Evolutionary conservation across 2,329 filamentous ascomycete species (phyloP), one percentile per base, ranked within the genome.

Genomic region (Talaromyces pinophilus): DNA sequence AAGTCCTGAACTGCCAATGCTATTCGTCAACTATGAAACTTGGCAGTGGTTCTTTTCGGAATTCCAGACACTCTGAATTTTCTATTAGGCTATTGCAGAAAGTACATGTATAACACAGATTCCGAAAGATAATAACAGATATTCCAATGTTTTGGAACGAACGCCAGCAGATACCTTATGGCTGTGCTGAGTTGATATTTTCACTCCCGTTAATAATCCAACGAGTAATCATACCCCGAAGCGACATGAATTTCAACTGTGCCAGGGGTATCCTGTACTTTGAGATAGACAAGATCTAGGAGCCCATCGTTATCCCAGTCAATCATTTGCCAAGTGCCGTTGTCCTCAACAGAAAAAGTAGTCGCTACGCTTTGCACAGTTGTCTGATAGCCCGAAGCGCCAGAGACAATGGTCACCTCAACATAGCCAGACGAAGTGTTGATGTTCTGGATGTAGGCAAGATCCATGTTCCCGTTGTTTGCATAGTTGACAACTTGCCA

Each of bases 301-400:
- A n/a, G 7, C 19, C 35, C 57, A 44, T 60, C 40, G 33, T 22
- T 8, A 17, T 44, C 25, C 35, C 35, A 60, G 17, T 60, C 57
- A 40, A 44, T 44, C 57, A 60, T 22, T 60, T 40, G 57, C 57
- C 57, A 60, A 40, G 57, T 60, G 8, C 57, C 57, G 38, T 60
- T 60, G 15, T 60, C 57, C 40, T 60, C 57, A 30, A 40, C 40
- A 40, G 17, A 15, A 10, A 60, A 60, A 44, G 57, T 60, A 28
- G 57, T 60, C 19, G 57, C 28, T 44, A 66, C 59, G 40, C 33
- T 60, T 30, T 60, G 57, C 1, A 91, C 93, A 74, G 82, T 84
- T 71, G 81, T 82, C 87, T 67, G 52, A 28, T 67, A 68, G 38
- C 54, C 59, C n/a, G 67, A 68, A 5, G 64, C 52, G 15, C 59